These are phyloP conservation scores for Citrus unshiu DNA, from an alignment of 345 rosid species.

Conservation along the genomic window DNA sequence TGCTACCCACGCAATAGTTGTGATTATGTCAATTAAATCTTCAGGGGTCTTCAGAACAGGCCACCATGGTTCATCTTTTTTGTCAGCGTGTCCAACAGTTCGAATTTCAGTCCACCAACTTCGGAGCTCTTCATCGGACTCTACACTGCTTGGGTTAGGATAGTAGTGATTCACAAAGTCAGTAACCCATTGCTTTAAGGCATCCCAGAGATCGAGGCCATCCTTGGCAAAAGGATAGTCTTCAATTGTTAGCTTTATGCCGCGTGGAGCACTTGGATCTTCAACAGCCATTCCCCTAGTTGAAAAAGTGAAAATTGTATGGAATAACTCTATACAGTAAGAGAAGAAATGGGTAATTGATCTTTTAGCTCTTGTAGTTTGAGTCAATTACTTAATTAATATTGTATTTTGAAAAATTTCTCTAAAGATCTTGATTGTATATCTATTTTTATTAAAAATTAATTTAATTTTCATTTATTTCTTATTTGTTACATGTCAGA, in stretches of 20 bases:
- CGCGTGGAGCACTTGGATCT: conserved; percentile 46
- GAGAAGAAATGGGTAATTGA: not conserved
- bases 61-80: conserved; percentile 22
- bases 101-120: conserved; percentile 32
- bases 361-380: too few relatives aligned
- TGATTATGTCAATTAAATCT: not conserved
- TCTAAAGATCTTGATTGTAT: too few relatives aligned
- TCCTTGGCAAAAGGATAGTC: conserved; percentile 63
- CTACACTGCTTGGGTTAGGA: not conserved
- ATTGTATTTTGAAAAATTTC: too few relatives aligned
- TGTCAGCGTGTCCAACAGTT: conserved; percentile 1
- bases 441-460: too few relatives aligned
- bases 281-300: conserved; percentile 52
- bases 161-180: conserved; percentile 18
- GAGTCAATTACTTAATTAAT: too few relatives aligned
- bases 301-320: not conserved
- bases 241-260: conserved; percentile 46
- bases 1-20: conserved; percentile 38
- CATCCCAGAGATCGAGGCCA: conserved; percentile 54
- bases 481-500: too few relatives aligned
- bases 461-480: too few relatives aligned
- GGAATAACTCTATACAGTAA: not conserved
- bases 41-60: conserved; percentile 10
- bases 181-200: conserved; percentile 40
- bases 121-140: conserved; percentile 32